Base-by-base conservation (phyloP, 148 eudicot species). In the Gaultheria prostrata region DNA sequence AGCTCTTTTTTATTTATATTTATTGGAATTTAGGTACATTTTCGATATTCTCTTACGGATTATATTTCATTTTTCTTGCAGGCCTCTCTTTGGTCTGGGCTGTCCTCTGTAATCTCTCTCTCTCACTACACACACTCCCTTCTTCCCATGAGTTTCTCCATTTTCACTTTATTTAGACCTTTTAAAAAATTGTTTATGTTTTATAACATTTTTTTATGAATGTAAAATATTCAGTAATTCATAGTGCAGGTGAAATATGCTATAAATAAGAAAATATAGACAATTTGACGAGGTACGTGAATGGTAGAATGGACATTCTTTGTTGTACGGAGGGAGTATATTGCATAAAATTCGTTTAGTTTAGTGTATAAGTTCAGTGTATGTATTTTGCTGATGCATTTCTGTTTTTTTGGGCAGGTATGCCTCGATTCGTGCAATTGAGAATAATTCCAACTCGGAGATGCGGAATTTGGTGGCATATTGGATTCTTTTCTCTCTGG, bases 51-150 rank as follows among this genome's bases (percentile, higher is more conserved):
- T 33, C 46, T 26, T 11, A 65, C 18, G 17, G 26, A 20, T 9
- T 17, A 6, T 1, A 30, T 15, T 39, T 39, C 43, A 65, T 71
- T 56, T 79, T 57, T 15, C 80, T 81, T 85, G 82, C 85, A 86
- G 87, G 88, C 85, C 85, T 82, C 76, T 83, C 15, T 5, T 82
- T 83, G 79, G 80, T 69, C 83, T 86, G 83, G 88, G 65, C 33
- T 86, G 28, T 59, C 88, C 88, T 79, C 85, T 86, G 88, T 86
- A 79, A 86, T 72, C 56, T 82, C 80, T 56, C 74, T 80, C 83
- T 46, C 83, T 45, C 56, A 65, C 35, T 39, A 39, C 43, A 39
- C 4, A 39, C 4, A 39, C 43, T 39, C 4, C 43, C 6, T 0
- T 0, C 43, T 39, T 39, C 43, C 43, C 43, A 39, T 39, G 43